Conservation (phyloP, 495 filamentous ascomycete species). For the Pseudomonodictys pantanalensis region DNA sequence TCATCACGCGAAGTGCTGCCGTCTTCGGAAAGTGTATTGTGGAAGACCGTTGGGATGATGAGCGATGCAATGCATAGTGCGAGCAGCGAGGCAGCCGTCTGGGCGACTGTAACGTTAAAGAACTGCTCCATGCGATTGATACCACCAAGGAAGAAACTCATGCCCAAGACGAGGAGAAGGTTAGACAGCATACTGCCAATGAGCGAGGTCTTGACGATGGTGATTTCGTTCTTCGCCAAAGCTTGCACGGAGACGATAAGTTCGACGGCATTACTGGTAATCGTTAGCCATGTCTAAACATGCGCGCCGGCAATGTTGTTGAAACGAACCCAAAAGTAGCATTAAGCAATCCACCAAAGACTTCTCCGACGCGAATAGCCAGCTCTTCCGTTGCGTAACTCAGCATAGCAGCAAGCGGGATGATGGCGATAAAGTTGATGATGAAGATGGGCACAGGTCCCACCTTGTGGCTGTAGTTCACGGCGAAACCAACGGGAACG, state of each 20-base stretch:
- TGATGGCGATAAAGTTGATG: conserved; percentile 85
- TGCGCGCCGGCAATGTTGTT: background rate
- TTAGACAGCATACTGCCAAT: conserved; percentile 92
- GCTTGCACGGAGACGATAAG: conserved; percentile 88
- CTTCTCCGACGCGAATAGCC: conserved; percentile 62
- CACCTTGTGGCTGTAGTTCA: conserved; percentile 57
- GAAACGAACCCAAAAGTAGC: conserved; percentile 74
- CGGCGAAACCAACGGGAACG: conserved; percentile 72
- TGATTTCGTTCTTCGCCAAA: conserved; percentile 65
- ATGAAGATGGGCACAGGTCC: conserved; percentile 64
- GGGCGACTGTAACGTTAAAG: conserved; percentile 92
- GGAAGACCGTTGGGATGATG: conserved; percentile 87
- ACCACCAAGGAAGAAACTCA: conserved; percentile 91
- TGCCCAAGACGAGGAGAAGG: conserved; percentile 84
- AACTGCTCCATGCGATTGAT: conserved; percentile 74
- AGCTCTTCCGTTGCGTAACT: conserved; percentile 47
- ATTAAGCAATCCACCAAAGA: conserved; percentile 80
- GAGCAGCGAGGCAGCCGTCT: conserved; percentile 81
- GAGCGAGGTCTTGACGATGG: conserved; percentile 89
- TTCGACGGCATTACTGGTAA: conserved; percentile 77
- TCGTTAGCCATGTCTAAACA: conserved; percentile 22
- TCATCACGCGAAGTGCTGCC: conserved; percentile 21
- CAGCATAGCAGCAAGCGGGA: conserved; percentile 49
- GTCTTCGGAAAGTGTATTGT: conserved; percentile 33
- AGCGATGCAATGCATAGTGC: conserved; percentile 74